Evolutionary conservation across 2,329 filamentous ascomycete species (phyloP).

Genomic region (Ophiobolus disseminans): DNA sequence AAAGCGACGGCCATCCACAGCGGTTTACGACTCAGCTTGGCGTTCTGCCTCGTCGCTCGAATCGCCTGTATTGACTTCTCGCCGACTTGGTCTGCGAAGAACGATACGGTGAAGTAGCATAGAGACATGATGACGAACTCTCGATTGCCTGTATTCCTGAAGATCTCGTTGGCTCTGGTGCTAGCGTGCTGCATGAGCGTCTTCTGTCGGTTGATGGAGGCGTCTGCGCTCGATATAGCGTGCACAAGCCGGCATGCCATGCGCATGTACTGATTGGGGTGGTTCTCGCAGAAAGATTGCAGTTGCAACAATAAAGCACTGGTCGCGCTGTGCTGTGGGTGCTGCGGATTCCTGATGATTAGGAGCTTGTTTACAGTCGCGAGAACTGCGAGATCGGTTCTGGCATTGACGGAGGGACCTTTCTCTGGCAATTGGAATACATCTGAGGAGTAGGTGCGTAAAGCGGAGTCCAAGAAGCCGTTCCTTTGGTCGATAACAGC

Average conservation of each 20-base stretch:
- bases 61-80: conserved; percentile 60
- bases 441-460: conserved; percentile 69
- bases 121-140: conserved; percentile 84
- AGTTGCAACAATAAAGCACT: conserved; percentile 69
- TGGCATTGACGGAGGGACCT: conserved; percentile 27
- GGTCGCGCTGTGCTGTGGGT: conserved; percentile 60
- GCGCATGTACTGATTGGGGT: conserved; percentile 76
- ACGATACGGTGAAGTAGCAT: conserved; percentile 81
- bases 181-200: conserved; percentile 68
- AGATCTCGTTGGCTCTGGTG: conserved; percentile 68
- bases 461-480: conserved; percentile 73
- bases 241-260: conserved; percentile 79
- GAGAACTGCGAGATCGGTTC: conserved; percentile 55
- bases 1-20: conserved; percentile 42
- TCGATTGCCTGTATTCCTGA: conserved; percentile 73
- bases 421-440: conserved; percentile 61
- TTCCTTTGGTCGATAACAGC: conserved; percentile 79
- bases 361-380: conserved; percentile 58
- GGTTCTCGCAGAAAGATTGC: conserved; percentile 70
- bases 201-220: conserved; percentile 78
- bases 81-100: conserved; percentile 83
- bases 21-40: conserved; percentile 26
- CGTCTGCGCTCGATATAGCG: conserved; percentile 67
- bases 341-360: conserved; percentile 58
- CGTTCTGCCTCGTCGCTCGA: conserved; percentile 36